Conservation (phyloP, 2,329 filamentous ascomycete species). For the Beauveria sp. region DNA sequence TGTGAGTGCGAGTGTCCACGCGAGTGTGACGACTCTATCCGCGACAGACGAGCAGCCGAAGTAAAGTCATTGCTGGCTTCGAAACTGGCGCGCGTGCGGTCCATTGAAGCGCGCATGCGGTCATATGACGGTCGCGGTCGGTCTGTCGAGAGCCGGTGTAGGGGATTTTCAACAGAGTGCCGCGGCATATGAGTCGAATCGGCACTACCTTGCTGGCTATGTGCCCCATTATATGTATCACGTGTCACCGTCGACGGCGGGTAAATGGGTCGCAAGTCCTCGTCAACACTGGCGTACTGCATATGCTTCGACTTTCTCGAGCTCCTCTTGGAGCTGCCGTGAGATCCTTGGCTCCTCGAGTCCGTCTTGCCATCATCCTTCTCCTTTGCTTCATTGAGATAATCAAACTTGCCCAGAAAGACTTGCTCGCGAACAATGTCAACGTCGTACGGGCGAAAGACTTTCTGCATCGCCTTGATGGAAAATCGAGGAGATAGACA, state of each 20-base stretch:
- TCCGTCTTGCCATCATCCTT: slow-evolving; percentile 31
- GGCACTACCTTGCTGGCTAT: slow-evolving; percentile 87
- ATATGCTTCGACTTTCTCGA: slow-evolving; percentile 49
- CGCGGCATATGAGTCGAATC: slow-evolving; percentile 66
- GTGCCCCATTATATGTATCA: slow-evolving; percentile 61
- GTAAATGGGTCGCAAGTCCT: slow-evolving; percentile 89
- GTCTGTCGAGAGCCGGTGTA: slow-evolving; percentile 51
- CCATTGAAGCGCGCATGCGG: slow-evolving; percentile 78
- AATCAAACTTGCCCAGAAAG: slow-evolving; percentile 71
- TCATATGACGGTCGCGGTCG: slow-evolving; percentile 79
- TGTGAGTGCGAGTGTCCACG: slow-evolving; percentile 16
- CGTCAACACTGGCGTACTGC: slow-evolving; percentile 61
- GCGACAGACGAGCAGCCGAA: slow-evolving; percentile 73
- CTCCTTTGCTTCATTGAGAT: slow-evolving; percentile 40
- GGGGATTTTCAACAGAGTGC: slow-evolving; percentile 47
- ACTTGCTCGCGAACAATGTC: slow-evolving; percentile 95
- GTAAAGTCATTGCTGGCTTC: slow-evolving; percentile 89
- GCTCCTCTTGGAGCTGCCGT: slow-evolving; percentile 48
- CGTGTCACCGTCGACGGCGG: slow-evolving; percentile 80
- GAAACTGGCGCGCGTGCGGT: slow-evolving; percentile 74
- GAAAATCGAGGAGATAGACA: slow-evolving; percentile 83
- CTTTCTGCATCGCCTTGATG: slow-evolving; percentile 83
- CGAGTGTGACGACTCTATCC: slow-evolving; percentile 69
- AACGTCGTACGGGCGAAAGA: slow-evolving; percentile 86
- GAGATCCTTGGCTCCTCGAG: slow-evolving; percentile 32